phyloP scores from a whole-genome alignment of 495 filamentous ascomycete species.

The Penicillium bialowiezense region DNA sequence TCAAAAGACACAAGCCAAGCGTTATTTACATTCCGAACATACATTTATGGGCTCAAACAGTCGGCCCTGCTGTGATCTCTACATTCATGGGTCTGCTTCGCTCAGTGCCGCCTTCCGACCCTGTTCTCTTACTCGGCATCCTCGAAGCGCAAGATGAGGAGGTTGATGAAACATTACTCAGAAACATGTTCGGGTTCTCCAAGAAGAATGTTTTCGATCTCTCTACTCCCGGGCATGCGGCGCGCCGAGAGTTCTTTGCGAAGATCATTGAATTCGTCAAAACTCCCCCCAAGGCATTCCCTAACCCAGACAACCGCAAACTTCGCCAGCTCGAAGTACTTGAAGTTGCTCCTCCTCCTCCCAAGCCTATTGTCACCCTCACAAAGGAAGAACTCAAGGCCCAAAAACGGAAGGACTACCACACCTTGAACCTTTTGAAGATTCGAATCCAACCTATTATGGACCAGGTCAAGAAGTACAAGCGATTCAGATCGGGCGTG shows the following conservation, averaged over 20 bases:
- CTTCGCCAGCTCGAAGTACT: slow-evolving; percentile 76
- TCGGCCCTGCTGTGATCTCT: slow-evolving; percentile 63
- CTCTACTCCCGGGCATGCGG: slow-evolving; percentile 57
- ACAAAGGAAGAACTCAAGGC: slow-evolving; percentile 77
- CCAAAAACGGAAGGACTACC: slow-evolving; percentile 76
- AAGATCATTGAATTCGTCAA: slow-evolving; percentile 69
- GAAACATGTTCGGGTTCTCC: slow-evolving; percentile 81
- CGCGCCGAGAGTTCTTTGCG: slow-evolving; percentile 73
- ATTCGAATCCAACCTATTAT: slow-evolving; percentile 86
- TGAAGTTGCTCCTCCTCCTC: slow-evolving; percentile 68
- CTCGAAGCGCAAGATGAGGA: slow-evolving; percentile 61
- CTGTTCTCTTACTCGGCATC: slow-evolving; percentile 80
- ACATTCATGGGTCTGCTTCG: slow-evolving; percentile 77
- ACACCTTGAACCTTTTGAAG: slow-evolving; percentile 80
- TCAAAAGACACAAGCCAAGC: slow-evolving; percentile 89
- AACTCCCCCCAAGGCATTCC: slow-evolving; percentile 79
- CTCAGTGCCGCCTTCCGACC: slow-evolving; percentile 79
- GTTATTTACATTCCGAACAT: slow-evolving; percentile 92
- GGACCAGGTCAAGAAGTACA: slow-evolving; percentile 89
- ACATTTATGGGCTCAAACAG: slow-evolving; percentile 76
- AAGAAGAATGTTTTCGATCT: slow-evolving; percentile 71
- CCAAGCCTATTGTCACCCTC: slow-evolving; percentile 47
- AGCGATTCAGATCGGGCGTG: slow-evolving; percentile 75
- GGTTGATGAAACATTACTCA: slow-evolving; percentile 59
- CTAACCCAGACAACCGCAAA: slow-evolving; percentile 79